Conservation (phyloP, 306 rosid genomes). For the Lathyrus aphaca region DNA sequence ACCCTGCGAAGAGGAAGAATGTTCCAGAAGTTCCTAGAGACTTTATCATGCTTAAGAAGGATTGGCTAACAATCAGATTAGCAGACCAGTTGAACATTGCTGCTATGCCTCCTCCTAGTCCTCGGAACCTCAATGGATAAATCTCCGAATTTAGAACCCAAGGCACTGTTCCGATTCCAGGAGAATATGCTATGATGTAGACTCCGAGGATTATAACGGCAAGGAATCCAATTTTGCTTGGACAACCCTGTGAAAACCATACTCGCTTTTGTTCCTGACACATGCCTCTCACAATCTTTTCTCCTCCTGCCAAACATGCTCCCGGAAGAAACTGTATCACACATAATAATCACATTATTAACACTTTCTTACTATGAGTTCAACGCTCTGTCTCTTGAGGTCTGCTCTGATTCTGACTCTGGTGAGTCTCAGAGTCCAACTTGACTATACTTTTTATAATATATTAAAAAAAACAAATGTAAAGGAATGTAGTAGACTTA, state of each 20-base stretch:
- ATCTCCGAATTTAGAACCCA: conserved; percentile 89
- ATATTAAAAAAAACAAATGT: neutral
- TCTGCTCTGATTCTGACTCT: neutral
- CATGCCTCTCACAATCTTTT: conserved; percentile 33
- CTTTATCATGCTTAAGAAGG: conserved; percentile 66
- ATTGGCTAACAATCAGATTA: conserved; percentile 69
- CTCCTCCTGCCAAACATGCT: conserved; percentile 65
- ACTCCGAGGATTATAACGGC: conserved; percentile 68
- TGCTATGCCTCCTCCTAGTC: conserved; percentile 80
- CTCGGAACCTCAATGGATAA: conserved; percentile 74
- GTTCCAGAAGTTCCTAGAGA: conserved; percentile 65
- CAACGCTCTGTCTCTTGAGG: neutral
- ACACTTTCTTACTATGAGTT: neutral
- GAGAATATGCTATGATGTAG: conserved; percentile 69
- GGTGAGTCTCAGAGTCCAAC: neutral
- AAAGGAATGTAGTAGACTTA: conserved; percentile 41
- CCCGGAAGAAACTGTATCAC: conserved; percentile 58
- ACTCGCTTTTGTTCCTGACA: conserved; percentile 52
- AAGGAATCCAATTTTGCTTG: conserved; percentile 66
- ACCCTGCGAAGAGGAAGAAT: conserved; percentile 70
- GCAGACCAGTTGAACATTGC: conserved; percentile 81
- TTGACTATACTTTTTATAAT: neutral
- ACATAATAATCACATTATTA: neutral
- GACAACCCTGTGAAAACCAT: conserved; percentile 79
- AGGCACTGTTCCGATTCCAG: conserved; percentile 84